Percentiles rank a stretch among this genome's conserved stretches.
Conservation (phyloP, 352 stramenopile species). For the Globisporangium alternatum region DNA sequence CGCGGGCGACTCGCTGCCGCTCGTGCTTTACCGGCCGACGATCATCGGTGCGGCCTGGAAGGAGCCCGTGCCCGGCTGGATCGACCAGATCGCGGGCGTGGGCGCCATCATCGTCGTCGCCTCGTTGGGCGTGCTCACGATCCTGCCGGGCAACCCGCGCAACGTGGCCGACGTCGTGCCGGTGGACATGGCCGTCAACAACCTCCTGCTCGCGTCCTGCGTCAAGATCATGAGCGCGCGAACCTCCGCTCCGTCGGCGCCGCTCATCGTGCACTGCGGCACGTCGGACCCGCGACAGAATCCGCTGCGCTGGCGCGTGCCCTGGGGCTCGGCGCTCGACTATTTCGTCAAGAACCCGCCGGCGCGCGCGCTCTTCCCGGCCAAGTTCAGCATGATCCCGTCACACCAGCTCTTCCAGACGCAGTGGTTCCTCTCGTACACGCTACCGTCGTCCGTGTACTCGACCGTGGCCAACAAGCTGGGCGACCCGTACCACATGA, state of each 20-base stretch:
- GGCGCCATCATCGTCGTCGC: conserved; percentile 78
- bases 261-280: conserved; percentile 70
- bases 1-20: conserved; percentile 35
- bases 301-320: conserved; percentile 75
- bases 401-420: conserved; percentile 81
- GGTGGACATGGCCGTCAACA: conserved; percentile 80
- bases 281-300: conserved; percentile 79
- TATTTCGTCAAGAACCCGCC: conserved; percentile 77
- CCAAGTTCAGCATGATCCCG: conserved; percentile 77
- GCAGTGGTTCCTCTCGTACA: conserved; percentile 80
- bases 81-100: conserved; percentile 75
- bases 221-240: conserved; percentile 21
- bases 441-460: conserved; percentile 78
- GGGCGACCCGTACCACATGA: conserved; percentile 58
- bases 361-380: conserved; percentile 42
- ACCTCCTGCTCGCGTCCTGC: conserved; percentile 55
- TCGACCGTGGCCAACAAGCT: conserved; percentile 68
- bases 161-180: conserved; percentile 84
- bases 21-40: conserved; percentile 80
- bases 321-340: conserved; percentile 48
- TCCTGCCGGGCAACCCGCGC: conserved; percentile 72
- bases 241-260: conserved; percentile 31
- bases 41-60: conserved; percentile 88
- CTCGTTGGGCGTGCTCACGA: conserved; percentile 76
- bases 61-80: conserved; percentile 80